Conservation (phyloP, 768 basidiomycete species). For the Fomitopsis serialis region DNA sequence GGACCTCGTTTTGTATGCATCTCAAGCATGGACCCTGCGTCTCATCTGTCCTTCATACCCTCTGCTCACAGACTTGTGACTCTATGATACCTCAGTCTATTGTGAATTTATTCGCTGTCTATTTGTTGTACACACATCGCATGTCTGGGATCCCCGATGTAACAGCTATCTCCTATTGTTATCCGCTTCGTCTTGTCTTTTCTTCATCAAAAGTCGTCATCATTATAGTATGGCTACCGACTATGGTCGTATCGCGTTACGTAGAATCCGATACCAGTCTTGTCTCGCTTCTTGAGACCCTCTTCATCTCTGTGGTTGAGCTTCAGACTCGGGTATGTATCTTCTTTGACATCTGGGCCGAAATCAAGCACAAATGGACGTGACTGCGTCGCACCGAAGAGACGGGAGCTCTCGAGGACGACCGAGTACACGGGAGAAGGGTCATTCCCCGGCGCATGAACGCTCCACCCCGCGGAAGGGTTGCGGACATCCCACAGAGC, state of each 20-base stretch:
- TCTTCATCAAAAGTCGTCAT: not conserved
- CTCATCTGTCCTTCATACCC: not conserved
- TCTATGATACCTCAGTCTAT: not conserved
- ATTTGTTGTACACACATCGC: slow-evolving; percentile 5
- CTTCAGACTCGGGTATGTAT: slow-evolving; percentile 43
- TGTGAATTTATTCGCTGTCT: slow-evolving; percentile 7
- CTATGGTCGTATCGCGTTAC: slow-evolving; percentile 24
- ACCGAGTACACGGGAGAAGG: slow-evolving; percentile 74
- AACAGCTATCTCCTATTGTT: slow-evolving; percentile 4
- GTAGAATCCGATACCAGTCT: slow-evolving; percentile 40
- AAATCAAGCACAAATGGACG: slow-evolving; percentile 79
- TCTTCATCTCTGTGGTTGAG: slow-evolving; percentile 18
- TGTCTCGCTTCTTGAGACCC: slow-evolving; percentile 30
- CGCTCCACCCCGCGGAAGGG: slow-evolving; percentile 62
- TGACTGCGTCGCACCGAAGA: slow-evolving; percentile 76
- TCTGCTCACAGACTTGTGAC: slow-evolving; percentile 1
- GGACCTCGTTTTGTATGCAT: slow-evolving; percentile 8
- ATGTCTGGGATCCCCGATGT: slow-evolving; percentile 4
- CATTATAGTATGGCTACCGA: not conserved
- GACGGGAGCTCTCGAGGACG: slow-evolving; percentile 67
- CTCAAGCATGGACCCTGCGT: not conserved
- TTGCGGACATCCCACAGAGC: slow-evolving; percentile 79
- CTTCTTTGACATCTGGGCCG: slow-evolving; percentile 51
- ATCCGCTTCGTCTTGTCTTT: not conserved
- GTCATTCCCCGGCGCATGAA: slow-evolving; percentile 77